phyloP scores from a whole-genome alignment of 805 yeast genomes.

The Candida koratica region DNA sequence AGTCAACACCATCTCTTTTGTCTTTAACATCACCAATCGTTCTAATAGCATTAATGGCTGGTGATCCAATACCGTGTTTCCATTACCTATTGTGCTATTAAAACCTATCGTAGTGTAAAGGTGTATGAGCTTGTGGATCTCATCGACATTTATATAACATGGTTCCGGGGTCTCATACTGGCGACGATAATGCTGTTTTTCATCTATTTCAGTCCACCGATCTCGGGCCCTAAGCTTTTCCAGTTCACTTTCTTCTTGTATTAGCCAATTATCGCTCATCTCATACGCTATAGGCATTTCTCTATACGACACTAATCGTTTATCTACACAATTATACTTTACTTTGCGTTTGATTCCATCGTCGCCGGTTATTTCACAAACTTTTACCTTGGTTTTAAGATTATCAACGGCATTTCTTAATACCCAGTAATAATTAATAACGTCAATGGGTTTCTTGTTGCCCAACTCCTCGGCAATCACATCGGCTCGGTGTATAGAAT shows the following conservation, averaged over 20 bases:
- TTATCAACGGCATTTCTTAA: conserved; percentile 26
- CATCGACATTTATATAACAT: conserved; percentile 2
- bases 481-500: conserved; percentile 46
- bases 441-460: conserved; percentile 41
- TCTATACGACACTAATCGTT: conserved; percentile 31
- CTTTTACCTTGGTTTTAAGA: conserved; percentile 2
- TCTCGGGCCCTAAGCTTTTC: conserved; percentile 6
- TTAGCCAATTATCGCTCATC: conserved; percentile 40
- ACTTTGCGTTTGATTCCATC: background rate
- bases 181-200: background rate
- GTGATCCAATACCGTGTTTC: background rate
- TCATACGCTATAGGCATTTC: conserved; percentile 54
- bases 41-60: background rate
- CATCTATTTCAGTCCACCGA: too few species aligned
- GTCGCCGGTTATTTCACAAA: background rate
- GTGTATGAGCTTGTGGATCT: conserved; percentile 1
- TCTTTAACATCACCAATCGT: background rate
- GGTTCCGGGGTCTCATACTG: conserved; percentile 6
- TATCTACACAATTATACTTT: conserved; percentile 7
- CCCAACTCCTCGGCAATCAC: conserved; percentile 36
- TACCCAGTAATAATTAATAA: conserved; percentile 41
- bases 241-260: conserved; percentile 32
- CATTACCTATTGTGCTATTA: background rate
- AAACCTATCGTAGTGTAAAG: background rate
- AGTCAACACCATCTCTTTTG: conserved; percentile 2